Evolutionary conservation across 352 stramenopile genomes (phyloP).

Genomic region (Globisporangium irregulare): DNA sequence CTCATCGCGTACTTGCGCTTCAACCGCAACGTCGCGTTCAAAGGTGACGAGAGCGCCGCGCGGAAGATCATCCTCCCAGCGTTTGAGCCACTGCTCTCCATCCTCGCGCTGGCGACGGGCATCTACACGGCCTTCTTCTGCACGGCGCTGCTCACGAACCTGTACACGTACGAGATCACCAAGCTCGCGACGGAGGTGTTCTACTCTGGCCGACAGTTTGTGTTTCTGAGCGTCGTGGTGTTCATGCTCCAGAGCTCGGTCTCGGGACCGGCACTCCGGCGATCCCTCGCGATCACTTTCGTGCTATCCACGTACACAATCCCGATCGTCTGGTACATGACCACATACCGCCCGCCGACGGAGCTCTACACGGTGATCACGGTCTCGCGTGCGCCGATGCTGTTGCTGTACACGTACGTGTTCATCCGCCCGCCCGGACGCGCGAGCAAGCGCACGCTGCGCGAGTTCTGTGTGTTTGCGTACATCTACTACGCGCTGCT

Average conservation of each 20-base stretch:
- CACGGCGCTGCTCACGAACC: conserved; percentile 29
- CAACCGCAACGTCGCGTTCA: conserved; percentile 41
- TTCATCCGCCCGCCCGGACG: conserved; percentile 40
- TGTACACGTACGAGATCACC: conserved; percentile 51
- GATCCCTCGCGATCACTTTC: conserved; percentile 39
- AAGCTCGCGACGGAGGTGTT: conserved; percentile 54
- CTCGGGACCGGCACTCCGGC: conserved; percentile 39
- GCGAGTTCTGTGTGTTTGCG: conserved; percentile 49
- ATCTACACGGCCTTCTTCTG: conserved; percentile 52
- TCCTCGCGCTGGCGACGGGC: conserved; percentile 38
- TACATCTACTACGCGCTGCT: conserved; percentile 53
- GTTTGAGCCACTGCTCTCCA: conserved; percentile 54
- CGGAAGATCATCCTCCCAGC: conserved; percentile 62
- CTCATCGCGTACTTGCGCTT: conserved; percentile 49
- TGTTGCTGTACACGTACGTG: conserved; percentile 56
- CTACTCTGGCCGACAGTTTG: conserved; percentile 59
- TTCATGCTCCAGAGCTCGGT: conserved; percentile 69
- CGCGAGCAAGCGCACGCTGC: conserved; percentile 47
- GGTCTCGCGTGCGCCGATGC: conserved; percentile 26
- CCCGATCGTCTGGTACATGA: conserved; percentile 36
- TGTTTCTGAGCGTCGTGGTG: conserved; percentile 57
- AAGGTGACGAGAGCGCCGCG: conserved; percentile 39
- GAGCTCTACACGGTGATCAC: conserved; percentile 41
- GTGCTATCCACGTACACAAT: conserved; percentile 49
- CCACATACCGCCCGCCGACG: conserved; percentile 27